Evolutionary conservation across 768 basidiomycete species (phyloP).

Genomic region (Psilocybe subaeruginosa): DNA sequence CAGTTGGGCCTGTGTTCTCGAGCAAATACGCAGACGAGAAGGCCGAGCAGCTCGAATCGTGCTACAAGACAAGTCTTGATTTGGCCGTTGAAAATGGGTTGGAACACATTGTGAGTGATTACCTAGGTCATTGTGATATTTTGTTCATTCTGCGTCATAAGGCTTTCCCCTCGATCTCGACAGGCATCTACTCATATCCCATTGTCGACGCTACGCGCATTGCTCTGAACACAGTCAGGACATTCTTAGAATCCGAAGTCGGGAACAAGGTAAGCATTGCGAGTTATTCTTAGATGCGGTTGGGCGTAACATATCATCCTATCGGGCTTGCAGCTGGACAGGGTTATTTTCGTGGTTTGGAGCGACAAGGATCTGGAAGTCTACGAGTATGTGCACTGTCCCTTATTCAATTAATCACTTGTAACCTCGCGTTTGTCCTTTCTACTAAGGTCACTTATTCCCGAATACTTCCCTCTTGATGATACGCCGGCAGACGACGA

Average conservation of each 20-base stretch:
- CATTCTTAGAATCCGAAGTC: slow-evolving; percentile 55
- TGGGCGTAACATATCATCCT: not conserved
- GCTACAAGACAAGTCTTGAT: slow-evolving; percentile 67
- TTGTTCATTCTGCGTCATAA: slow-evolving; percentile 28
- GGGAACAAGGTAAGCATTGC: slow-evolving; percentile 46
- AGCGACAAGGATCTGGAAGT: slow-evolving; percentile 61
- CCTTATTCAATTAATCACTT: not conserved
- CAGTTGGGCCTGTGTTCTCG: slow-evolving; percentile 78
- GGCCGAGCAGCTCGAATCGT: slow-evolving; percentile 62
- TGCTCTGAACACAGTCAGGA: slow-evolving; percentile 61
- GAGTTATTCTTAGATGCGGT: not conserved
- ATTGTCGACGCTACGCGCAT: slow-evolving; percentile 72
- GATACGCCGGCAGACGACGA: not conserved
- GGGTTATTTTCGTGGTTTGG: slow-evolving; percentile 78
- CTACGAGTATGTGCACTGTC: slow-evolving; percentile 57
- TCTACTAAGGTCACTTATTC: slow-evolving; percentile 46
- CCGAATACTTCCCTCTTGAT: slow-evolving; percentile 64
- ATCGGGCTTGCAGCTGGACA: slow-evolving; percentile 51
- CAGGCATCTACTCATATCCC: slow-evolving; percentile 80
- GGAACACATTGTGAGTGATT: slow-evolving; percentile 59
- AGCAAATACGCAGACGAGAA: slow-evolving; percentile 39
- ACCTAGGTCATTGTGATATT: not conserved
- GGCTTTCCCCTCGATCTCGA: slow-evolving; percentile 85
- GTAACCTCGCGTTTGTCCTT: slow-evolving; percentile 2
- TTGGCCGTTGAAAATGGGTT: slow-evolving; percentile 62